Percentiles rank a stretch among this genome's conserved stretches.
Conservation (phyloP, 2,329 filamentous ascomycete species). For the Thelonectria olida region DNA sequence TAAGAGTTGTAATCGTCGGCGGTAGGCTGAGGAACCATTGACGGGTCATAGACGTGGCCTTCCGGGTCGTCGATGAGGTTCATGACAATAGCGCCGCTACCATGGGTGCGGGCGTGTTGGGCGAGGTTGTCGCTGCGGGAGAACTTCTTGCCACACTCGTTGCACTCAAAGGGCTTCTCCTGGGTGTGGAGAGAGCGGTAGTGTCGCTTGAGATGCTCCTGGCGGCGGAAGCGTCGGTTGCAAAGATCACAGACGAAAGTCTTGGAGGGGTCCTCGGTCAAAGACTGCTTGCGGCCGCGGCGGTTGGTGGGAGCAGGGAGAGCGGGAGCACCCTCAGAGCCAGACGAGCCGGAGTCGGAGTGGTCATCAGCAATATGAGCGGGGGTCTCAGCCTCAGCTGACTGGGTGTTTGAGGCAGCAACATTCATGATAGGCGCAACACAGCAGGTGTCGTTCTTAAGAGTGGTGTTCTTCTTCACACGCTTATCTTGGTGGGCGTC, state of each 20-base stretch:
- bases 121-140: conserved; percentile 97
- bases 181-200: conserved; percentile 98
- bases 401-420: conserved; percentile 46
- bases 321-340: conserved; percentile 55
- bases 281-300: conserved; percentile 95
- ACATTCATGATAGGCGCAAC: conserved; percentile 54
- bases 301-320: conserved; percentile 76
- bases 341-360: conserved; percentile 52
- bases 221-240: conserved; percentile 95
- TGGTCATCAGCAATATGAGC: conserved; percentile 48
- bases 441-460: background rate
- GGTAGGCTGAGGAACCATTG: conserved; percentile 54
- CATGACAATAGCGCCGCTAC: conserved; percentile 89
- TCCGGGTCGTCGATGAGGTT: conserved; percentile 82
- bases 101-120: conserved; percentile 94
- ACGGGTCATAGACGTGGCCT: conserved; percentile 51
- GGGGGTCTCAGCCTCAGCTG: conserved; percentile 45
- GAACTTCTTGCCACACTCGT: conserved; percentile 99
- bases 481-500: conserved; percentile 67
- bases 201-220: conserved; percentile 98
- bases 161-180: conserved; percentile 98
- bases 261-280: conserved; percentile 98
- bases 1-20: conserved; percentile 73
- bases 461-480: conserved; percentile 55
- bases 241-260: conserved; percentile 97